phyloP scores from a whole-genome alignment of 2,329 filamentous ascomycete genomes.

The Penicillium verrucosum region DNA sequence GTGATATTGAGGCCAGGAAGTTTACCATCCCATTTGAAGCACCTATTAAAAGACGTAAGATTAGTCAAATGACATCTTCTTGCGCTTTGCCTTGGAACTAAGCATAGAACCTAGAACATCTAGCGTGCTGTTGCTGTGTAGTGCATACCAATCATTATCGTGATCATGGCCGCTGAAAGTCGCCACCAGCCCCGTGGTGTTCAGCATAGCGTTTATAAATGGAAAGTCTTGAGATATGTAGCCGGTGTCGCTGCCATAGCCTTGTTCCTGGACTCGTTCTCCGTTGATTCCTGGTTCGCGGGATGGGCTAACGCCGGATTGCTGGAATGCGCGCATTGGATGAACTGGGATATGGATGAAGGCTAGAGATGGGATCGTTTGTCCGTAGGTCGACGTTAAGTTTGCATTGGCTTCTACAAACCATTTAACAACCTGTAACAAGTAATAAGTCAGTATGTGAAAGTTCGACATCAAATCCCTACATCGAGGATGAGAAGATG shows the following conservation, averaged over 20 bases:
- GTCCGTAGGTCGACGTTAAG: constrained; percentile 30
- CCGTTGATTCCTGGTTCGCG: constrained; percentile 49
- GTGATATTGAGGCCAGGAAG: constrained; percentile 31
- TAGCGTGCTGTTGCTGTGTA: too few relatives aligned
- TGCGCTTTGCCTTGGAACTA: neutral
- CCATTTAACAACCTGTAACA: constrained; percentile 41
- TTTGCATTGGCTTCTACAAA: constrained; percentile 37
- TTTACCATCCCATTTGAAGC: constrained; percentile 41
- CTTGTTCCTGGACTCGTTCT: constrained; percentile 39
- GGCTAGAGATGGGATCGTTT: constrained; percentile 48
- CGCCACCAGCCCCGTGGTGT: constrained; percentile 54
- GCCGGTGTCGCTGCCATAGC: constrained; percentile 10
- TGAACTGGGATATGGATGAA: constrained; percentile 56
- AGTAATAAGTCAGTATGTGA: neutral
- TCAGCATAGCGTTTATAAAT: constrained; percentile 62
- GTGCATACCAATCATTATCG: constrained; percentile 55
- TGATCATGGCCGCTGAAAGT: constrained; percentile 68
- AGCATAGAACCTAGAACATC: neutral
- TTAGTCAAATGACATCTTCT: constrained; percentile 13
- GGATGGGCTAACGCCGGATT: constrained; percentile 42
- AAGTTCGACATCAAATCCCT: neutral
- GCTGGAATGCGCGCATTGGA: constrained; percentile 43
- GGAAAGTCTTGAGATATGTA: constrained; percentile 52
- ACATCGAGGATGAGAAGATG: neutral
- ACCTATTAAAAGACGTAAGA: constrained; percentile 14